Evolutionary conservation across 179 eudicot genomes (phyloP).

Genomic region (Kewa caespitosa): DNA sequence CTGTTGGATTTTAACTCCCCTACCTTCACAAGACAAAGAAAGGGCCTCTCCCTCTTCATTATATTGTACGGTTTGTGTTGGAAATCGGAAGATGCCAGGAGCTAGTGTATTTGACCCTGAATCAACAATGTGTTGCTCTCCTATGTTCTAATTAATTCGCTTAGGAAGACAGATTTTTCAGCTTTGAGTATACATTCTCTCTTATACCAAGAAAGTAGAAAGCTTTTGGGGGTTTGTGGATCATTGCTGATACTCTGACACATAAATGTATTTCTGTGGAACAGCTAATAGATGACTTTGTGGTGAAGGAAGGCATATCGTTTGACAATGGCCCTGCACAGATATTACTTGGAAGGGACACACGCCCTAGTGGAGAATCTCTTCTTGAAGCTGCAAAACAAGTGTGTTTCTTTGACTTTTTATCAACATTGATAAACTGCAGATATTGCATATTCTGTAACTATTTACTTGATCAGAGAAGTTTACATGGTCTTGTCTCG

Average conservation of each 20-base stretch:
- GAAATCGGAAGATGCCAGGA: too few species aligned
- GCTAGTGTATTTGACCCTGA: not conserved
- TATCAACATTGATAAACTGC: not conserved
- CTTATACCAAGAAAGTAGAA: too few species aligned
- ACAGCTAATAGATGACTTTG: slow-evolving; percentile 77
- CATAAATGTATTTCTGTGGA: slow-evolving; percentile 4
- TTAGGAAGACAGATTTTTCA: too few species aligned
- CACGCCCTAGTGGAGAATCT: slow-evolving; percentile 90
- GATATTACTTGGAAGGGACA: slow-evolving; percentile 85
- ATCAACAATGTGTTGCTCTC: not conserved
- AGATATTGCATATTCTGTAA: not conserved
- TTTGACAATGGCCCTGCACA: slow-evolving; percentile 53
- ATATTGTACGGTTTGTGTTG: not conserved
- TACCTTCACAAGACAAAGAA: too few species aligned
- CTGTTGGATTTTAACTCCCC: too few species aligned
- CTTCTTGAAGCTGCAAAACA: slow-evolving; percentile 86
- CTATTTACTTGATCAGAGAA: not conserved
- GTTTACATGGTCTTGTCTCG: slow-evolving; percentile 12
- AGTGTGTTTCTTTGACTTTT: slow-evolving; percentile 40
- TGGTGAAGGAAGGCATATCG: slow-evolving; percentile 63
- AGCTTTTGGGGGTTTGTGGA: slow-evolving; percentile 2
- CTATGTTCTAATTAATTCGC: not conserved
- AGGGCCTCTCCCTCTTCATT: not conserved
- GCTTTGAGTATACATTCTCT: too few species aligned
- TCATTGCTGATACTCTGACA: not conserved